These are phyloP conservation scores for Chaetomium tenue DNA, from an alignment of 495 filamentous ascomycete genomes.

Conservation along the genomic window DNA sequence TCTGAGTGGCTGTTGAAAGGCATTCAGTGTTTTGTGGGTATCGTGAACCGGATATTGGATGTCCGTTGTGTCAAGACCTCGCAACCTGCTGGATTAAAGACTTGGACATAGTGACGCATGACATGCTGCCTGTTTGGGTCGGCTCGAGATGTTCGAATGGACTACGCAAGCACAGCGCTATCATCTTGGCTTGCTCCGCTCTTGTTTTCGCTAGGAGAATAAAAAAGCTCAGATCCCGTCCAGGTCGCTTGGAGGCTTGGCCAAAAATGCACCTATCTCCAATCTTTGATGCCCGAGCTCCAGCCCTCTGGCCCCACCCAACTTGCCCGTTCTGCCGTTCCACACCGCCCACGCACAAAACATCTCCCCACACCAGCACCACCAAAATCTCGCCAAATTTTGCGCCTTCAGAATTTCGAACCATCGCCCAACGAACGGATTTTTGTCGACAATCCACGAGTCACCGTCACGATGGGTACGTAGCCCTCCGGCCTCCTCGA, in stretches of 20 bases:
- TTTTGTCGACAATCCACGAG: slow-evolving; percentile 40
- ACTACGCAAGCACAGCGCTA: background rate
- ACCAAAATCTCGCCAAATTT: slow-evolving; percentile 23
- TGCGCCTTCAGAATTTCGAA: slow-evolving; percentile 8
- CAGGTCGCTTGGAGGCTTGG: no score
- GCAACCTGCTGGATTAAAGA: background rate
- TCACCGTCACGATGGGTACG: slow-evolving; percentile 54
- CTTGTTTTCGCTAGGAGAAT: no score
- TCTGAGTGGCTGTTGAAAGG: no score
- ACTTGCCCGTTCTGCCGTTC: slow-evolving; percentile 28
- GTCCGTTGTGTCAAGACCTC: no score
- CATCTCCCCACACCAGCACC: slow-evolving; percentile 20
- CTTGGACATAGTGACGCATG: background rate
- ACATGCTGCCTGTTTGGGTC: background rate
- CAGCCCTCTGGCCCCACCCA: no score
- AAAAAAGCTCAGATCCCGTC: no score
- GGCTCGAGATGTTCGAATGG: background rate
- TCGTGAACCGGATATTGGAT: no score
- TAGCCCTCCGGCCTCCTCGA: slow-evolving; percentile 31
- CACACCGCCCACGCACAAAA: slow-evolving; percentile 46
- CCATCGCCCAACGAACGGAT: slow-evolving; percentile 41
- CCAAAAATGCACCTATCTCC: no score
- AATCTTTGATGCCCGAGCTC: no score
- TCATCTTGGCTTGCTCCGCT: no score
- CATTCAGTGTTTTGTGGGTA: no score